Percentiles rank a stretch among this genome's conserved stretches.
phyloP scores from a whole-genome alignment of 2,329 filamentous ascomycete species.

The Alternaria ethzedia region DNA sequence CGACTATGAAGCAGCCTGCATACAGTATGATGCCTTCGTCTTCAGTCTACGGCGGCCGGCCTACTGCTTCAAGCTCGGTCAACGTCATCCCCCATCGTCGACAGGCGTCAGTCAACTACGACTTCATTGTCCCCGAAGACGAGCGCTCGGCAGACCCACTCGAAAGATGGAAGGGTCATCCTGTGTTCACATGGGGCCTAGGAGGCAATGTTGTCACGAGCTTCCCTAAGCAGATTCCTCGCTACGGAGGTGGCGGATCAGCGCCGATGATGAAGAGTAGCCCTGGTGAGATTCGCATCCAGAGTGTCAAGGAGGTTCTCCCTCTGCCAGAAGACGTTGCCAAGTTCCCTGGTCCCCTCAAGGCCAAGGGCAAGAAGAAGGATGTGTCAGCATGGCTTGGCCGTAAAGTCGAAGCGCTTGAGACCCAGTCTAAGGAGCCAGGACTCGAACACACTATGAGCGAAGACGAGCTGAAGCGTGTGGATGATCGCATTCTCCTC shows the following conservation, averaged over 20 bases:
- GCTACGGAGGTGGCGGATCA: constrained; percentile 77
- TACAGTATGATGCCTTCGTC: constrained; percentile 53
- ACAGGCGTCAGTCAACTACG: constrained; percentile 57
- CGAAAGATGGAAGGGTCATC: constrained; percentile 88
- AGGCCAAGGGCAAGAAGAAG: constrained; percentile 93
- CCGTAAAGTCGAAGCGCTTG: constrained; percentile 75
- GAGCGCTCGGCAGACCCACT: constrained; percentile 73
- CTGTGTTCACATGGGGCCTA: constrained; percentile 86
- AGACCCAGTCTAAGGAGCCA: constrained; percentile 58
- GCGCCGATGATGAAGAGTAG: constrained; percentile 80
- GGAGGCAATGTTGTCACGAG: constrained; percentile 82
- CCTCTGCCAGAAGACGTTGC: constrained; percentile 74
- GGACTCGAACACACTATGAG: constrained; percentile 58
- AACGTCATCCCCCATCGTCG: constrained; percentile 44
- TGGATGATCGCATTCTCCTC: constrained; percentile 79
- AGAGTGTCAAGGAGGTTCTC: constrained; percentile 74
- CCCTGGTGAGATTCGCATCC: constrained; percentile 81
- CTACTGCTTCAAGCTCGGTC: constrained; percentile 7
- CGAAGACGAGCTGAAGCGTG: constrained; percentile 70
- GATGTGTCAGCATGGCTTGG: constrained; percentile 83
- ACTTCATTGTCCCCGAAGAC: constrained; percentile 63
- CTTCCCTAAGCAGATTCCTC: constrained; percentile 87
- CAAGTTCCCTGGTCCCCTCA: constrained; percentile 89
- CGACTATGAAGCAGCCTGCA: constrained; percentile 57
- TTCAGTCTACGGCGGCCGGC: constrained; percentile 44